These are phyloP conservation scores for Gomphus bonarii DNA, from an alignment of 1,284 basidiomycete species.

Conservation along the genomic window DNA sequence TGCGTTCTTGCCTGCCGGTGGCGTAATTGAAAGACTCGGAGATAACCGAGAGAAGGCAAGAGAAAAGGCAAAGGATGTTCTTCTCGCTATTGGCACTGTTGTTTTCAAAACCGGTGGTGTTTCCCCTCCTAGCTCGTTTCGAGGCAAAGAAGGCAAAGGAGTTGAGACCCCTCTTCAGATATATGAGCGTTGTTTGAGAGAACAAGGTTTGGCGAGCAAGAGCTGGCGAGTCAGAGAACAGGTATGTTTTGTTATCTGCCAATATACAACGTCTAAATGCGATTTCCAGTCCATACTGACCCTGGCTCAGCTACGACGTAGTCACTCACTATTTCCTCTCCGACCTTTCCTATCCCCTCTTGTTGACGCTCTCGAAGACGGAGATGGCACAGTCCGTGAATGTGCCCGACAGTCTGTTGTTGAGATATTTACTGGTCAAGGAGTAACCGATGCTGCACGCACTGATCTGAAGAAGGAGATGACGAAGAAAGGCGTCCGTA, in stretches of 20 bases:
- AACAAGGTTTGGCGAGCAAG: slow-evolving; percentile 66
- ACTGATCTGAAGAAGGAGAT: slow-evolving; percentile 92
- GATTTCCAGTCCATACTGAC: slow-evolving; percentile 48
- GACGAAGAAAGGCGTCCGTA: slow-evolving; percentile 74
- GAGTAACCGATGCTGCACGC: slow-evolving; percentile 76
- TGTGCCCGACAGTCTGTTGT: slow-evolving; percentile 74
- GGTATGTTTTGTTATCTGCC: slow-evolving; percentile 32
- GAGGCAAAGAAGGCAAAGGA: slow-evolving; percentile 51
- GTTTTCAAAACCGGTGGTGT: slow-evolving; percentile 48
- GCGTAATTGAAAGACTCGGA: slow-evolving; percentile 73
- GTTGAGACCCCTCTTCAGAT: slow-evolving; percentile 64
- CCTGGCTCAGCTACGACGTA: slow-evolving; percentile 57
- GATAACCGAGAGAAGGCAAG: slow-evolving; percentile 67
- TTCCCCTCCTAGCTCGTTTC: slow-evolving; percentile 28
- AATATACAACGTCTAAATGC: slow-evolving; percentile 1
- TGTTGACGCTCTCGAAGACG: slow-evolving; percentile 82
- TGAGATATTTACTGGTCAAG: slow-evolving; percentile 74
- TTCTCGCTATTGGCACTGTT: slow-evolving; percentile 61
- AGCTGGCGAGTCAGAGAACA: slow-evolving; percentile 79
- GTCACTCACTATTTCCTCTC: slow-evolving; percentile 68
- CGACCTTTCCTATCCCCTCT: slow-evolving; percentile 73
- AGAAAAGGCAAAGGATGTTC: slow-evolving; percentile 63
- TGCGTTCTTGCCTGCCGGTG: slow-evolving; percentile 63
- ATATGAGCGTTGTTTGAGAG: slow-evolving; percentile 70
- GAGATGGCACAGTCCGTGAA: slow-evolving; percentile 83